A percentile compares a stretch with the other conserved stretches of the same genome.
Evolutionary conservation across 352 stramenopile species (phyloP).

Genomic region (Phytophthora citrophthora): DNA sequence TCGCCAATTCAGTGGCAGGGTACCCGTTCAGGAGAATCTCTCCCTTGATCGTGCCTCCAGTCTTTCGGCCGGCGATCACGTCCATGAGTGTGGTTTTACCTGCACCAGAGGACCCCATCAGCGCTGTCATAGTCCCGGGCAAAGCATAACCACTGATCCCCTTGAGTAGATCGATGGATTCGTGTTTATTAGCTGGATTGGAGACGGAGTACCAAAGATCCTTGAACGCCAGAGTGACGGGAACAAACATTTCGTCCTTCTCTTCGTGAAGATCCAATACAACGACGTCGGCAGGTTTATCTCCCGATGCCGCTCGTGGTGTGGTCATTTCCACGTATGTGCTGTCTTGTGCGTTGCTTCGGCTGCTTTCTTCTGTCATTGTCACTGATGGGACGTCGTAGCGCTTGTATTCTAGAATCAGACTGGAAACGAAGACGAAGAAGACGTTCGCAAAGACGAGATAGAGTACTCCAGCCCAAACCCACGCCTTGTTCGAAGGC

Average conservation of each 20-base stretch:
- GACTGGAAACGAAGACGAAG: slow-evolving; percentile 24
- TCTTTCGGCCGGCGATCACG: slow-evolving; percentile 88
- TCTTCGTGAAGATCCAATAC: slow-evolving; percentile 21
- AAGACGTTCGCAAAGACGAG: slow-evolving; percentile 31
- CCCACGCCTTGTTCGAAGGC: slow-evolving; percentile 34
- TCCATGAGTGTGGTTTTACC: slow-evolving; percentile 73
- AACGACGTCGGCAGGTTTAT: slow-evolving; percentile 6
- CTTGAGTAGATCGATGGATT: slow-evolving; percentile 72
- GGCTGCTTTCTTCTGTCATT: too few relatives aligned
- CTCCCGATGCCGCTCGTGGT: slow-evolving; percentile 5
- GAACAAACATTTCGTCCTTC: slow-evolving; percentile 16
- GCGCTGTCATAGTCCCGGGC: slow-evolving; percentile 49
- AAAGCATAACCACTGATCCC: slow-evolving; percentile 57
- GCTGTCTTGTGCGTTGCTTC: too few relatives aligned
- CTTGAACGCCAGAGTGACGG: slow-evolving; percentile 42
- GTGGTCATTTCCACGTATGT: neutral
- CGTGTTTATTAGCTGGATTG: slow-evolving; percentile 11
- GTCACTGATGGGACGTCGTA: slow-evolving; percentile 16
- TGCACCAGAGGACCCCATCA: slow-evolving; percentile 64
- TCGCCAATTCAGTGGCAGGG: slow-evolving; percentile 25
- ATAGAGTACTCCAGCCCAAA: slow-evolving; percentile 22
- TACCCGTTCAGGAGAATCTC: slow-evolving; percentile 57
- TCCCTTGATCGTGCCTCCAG: slow-evolving; percentile 60
- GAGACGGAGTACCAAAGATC: slow-evolving; percentile 41
- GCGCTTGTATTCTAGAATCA: slow-evolving; percentile 30